Conservation (phyloP, 1,284 basidiomycete genomes). For the Sutorius eximius region DNA sequence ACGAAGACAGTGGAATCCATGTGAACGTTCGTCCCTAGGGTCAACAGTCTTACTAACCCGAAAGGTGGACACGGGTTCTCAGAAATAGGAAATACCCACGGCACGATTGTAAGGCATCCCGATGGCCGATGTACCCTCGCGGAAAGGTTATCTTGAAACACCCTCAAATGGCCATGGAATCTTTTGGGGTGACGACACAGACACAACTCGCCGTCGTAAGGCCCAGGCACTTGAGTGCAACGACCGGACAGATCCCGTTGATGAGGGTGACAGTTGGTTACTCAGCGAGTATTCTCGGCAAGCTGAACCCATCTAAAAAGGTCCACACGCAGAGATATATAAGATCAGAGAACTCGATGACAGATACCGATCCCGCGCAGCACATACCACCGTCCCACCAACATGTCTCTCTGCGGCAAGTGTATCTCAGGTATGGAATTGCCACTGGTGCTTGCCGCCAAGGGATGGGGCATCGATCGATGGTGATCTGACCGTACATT, state of each 20-base stretch:
- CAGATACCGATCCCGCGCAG: neutral
- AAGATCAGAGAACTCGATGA: neutral
- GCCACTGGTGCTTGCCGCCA: neutral
- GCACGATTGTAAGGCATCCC: neutral
- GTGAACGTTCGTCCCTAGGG: too few relatives aligned
- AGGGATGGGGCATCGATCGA: neutral
- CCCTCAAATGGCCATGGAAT: neutral
- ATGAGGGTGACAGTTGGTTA: neutral
- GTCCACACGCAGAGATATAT: conserved; percentile 11
- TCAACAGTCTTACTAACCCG: too few relatives aligned
- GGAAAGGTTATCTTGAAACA: too few relatives aligned
- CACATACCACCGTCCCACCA: neutral
- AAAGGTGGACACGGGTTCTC: neutral
- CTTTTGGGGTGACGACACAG: neutral
- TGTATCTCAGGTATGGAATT: conserved; percentile 22
- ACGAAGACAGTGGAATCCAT: too few relatives aligned
- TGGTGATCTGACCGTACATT: conserved; percentile 1
- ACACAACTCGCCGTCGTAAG: neutral
- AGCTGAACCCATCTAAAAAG: conserved; percentile 2
- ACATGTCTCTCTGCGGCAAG: conserved; percentile 27
- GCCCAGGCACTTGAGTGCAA: too few relatives aligned
- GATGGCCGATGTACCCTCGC: too few relatives aligned
- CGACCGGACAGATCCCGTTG: neutral
- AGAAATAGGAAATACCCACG: neutral
- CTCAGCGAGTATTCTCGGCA: neutral